These are phyloP conservation scores for Punica granatum DNA, from an alignment of 345 rosid species.

Conservation along the genomic window DNA sequence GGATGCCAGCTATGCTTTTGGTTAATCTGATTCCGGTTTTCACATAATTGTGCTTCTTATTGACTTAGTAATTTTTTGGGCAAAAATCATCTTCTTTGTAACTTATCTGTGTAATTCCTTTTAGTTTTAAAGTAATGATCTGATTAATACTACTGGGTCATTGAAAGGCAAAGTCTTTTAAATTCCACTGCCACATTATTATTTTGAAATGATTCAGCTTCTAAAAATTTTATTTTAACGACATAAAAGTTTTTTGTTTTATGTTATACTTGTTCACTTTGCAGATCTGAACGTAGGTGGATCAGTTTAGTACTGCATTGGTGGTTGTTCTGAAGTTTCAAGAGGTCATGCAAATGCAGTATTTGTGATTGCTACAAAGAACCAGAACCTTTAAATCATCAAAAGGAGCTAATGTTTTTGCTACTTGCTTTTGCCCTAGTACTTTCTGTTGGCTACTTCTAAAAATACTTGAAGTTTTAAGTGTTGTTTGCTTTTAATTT, in stretches of 20 bases:
- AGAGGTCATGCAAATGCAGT: constrained; percentile 80
- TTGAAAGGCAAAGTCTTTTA: background rate
- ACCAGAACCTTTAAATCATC: constrained; percentile 8
- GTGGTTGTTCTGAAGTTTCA: constrained; percentile 77
- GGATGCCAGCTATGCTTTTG: too few relatives aligned
- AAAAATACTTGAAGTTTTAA: too few relatives aligned
- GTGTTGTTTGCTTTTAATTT: too few relatives aligned
- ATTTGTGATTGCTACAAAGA: constrained; percentile 15
- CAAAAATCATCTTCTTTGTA: too few relatives aligned
- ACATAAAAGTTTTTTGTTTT: constrained; percentile 21
- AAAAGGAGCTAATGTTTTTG: constrained; percentile 6
- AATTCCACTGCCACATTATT: background rate
- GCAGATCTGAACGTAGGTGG: constrained; percentile 91
- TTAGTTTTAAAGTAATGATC: background rate
- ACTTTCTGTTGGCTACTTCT: too few relatives aligned
- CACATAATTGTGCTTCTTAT: too few relatives aligned
- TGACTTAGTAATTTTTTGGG: too few relatives aligned
- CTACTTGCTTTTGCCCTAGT: too few relatives aligned
- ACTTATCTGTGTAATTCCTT: too few relatives aligned
- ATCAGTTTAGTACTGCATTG: constrained; percentile 66
- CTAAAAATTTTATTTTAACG: constrained; percentile 1
- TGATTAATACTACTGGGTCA: too few relatives aligned
- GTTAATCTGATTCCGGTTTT: too few relatives aligned
- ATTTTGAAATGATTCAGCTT: constrained; percentile 21
- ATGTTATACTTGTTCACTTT: constrained; percentile 35